Conservation (phyloP, 345 rosid genomes). For the Salix udensis region DNA sequence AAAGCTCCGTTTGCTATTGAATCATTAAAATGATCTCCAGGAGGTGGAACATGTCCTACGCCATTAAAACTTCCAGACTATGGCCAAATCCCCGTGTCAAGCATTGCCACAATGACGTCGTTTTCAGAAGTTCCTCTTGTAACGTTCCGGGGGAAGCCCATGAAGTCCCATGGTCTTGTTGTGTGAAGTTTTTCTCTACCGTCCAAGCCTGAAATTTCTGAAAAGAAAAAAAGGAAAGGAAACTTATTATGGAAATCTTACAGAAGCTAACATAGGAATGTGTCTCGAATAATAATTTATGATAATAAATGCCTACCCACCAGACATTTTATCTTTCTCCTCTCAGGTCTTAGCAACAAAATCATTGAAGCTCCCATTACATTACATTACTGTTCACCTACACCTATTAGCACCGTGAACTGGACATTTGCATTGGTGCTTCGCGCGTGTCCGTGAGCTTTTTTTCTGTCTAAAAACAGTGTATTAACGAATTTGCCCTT, state of each 20-base stretch:
- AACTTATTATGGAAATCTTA: not conserved
- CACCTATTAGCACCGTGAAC: too few relatives aligned
- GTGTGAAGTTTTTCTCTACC: slow-evolving; percentile 41
- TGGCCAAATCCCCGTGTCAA: slow-evolving; percentile 56
- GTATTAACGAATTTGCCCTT: too few relatives aligned
- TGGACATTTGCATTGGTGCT: too few relatives aligned
- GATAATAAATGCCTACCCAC: not conserved
- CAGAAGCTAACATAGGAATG: not conserved
- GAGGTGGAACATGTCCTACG: slow-evolving; percentile 34
- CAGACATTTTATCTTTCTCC: slow-evolving; percentile 27
- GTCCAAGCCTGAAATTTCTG: slow-evolving; percentile 31
- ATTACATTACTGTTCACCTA: too few relatives aligned
- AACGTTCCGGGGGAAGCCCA: slow-evolving; percentile 39
- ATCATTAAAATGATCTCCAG: slow-evolving; percentile 1
- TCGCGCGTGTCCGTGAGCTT: too few relatives aligned
- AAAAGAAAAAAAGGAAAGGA: not conserved
- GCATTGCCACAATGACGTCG: slow-evolving; percentile 41
- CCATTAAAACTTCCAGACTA: slow-evolving; percentile 42
- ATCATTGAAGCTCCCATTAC: slow-evolving; percentile 44
- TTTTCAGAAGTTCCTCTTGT: slow-evolving; percentile 33
- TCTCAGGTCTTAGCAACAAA: slow-evolving; percentile 43
- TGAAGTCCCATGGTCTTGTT: slow-evolving; percentile 55
- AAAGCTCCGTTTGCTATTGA: slow-evolving; percentile 15
- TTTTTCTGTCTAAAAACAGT: too few relatives aligned
- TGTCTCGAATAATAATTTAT: not conserved